phyloP scores from a whole-genome alignment of 345 rosid species.

The Lepidium sativum region DNA sequence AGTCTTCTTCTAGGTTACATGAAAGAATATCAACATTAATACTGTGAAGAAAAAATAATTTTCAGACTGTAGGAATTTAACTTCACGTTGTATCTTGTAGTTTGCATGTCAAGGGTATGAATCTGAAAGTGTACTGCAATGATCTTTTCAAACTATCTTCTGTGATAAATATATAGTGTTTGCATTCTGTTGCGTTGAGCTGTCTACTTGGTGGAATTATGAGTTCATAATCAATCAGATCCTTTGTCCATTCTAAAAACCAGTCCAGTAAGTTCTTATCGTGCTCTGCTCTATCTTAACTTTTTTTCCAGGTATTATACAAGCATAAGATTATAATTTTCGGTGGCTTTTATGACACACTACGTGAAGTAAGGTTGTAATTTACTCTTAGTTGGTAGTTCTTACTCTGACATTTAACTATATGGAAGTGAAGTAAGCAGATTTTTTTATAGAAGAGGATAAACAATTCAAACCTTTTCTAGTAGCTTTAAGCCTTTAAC shows the following conservation, averaged over 20 bases:
- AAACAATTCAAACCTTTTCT: background rate
- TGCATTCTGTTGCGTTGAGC: background rate
- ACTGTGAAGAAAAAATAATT: too few species aligned
- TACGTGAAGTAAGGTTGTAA: conserved; percentile 97
- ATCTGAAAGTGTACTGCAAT: background rate
- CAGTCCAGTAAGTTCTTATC: background rate
- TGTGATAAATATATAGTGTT: background rate
- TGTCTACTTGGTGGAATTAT: background rate
- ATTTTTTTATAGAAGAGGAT: background rate
- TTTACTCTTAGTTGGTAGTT: background rate
- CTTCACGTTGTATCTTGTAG: background rate
- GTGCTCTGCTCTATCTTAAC: background rate
- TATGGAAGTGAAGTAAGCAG: background rate
- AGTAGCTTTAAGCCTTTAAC: background rate
- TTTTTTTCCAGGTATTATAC: conserved; percentile 65
- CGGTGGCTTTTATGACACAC: conserved; percentile 98
- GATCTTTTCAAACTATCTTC: background rate
- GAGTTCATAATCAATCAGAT: background rate
- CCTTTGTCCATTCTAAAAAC: background rate
- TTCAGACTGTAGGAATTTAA: background rate
- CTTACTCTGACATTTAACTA: background rate
- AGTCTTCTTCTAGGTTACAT: background rate
- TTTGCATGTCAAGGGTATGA: background rate
- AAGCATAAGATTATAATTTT: conserved; percentile 90
- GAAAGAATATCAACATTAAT: too few species aligned